Base-by-base conservation (phyloP, 2,329 filamentous ascomycete genomes). In the Phaeosphaeria sp. region DNA sequence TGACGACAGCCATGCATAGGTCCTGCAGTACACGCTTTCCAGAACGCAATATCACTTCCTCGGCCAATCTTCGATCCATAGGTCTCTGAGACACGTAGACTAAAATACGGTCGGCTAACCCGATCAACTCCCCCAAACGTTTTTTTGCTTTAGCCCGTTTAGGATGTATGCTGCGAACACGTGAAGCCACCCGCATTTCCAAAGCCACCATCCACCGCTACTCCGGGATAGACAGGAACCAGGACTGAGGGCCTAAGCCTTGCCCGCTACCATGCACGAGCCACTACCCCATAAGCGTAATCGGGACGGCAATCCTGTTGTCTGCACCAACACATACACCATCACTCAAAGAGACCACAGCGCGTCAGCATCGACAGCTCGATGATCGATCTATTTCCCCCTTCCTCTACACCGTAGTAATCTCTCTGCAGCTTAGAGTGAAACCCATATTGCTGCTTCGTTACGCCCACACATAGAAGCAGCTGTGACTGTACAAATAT, bases 121-220 rank as follows among this genome's bases (percentile, higher is more conserved):
- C 30, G 30, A 36, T 7, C 30, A 13, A 36, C 6, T 15, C 30
- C 13, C 6, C 30, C 21, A 25, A 25, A 21, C 25, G 46, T 15
- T 49, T 33, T 33, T 36, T 21, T 9, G 42, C 49, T 21, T 55
- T 63, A 58, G 56, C 64, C 58, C 30, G 18, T 54, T 66, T 50
- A 56, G 55, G 66, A 30, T 46, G 33, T 56, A 67, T 68, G 30
- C 52, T 59, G 66, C 66, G 66, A 68, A 46, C 66, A 68, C 62
- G 66, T 68, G 66, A 61, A 47, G 44, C 22, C 25, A 39, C 43
- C 46, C 51, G 47, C 53, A 39, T 52, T 52, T 36, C 27, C 50
- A 41, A 52, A 49, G 46, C 46, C 42, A 51, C 43, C 44, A 36
- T 48, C 59, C 59, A 64, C 59, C 61, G 61, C 56, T 55, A 57